Evolutionary conservation across 805 yeast genomes (phyloP).

Genomic region (Candida verbasci): DNA sequence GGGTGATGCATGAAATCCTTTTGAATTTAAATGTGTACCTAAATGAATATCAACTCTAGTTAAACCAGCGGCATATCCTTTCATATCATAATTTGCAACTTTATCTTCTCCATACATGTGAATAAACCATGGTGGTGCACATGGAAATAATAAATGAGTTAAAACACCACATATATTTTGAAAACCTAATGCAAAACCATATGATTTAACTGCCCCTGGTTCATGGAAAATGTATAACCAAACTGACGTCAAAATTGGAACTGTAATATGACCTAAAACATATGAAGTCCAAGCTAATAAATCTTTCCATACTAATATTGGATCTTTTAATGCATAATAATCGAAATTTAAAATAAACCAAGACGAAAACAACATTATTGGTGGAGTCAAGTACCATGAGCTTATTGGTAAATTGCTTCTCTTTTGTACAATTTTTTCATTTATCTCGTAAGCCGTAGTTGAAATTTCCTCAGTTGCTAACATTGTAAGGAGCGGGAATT

Average conservation of each 20-base stretch:
- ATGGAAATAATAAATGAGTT: constrained; percentile 62
- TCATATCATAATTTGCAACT: constrained; percentile 53
- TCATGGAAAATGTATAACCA: constrained; percentile 65
- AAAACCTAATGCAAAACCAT: constrained; percentile 52
- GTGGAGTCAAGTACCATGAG: constrained; percentile 53
- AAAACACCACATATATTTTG: constrained; percentile 60
- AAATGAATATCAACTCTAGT: constrained; percentile 58
- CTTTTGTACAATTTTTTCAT: constrained; percentile 1
- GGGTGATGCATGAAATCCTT: constrained; percentile 64
- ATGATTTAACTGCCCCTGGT: constrained; percentile 55
- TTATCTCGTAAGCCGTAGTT: not conserved
- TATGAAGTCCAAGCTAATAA: constrained; percentile 58
- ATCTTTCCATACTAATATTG: constrained; percentile 45
- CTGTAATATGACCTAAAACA: constrained; percentile 59
- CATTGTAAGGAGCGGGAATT: not conserved
- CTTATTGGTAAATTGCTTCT: constrained; percentile 2
- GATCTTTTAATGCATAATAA: constrained; percentile 39
- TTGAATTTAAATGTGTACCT: constrained; percentile 51
- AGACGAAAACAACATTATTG: constrained; percentile 37
- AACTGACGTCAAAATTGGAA: constrained; percentile 58
- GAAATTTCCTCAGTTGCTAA: constrained; percentile 2
- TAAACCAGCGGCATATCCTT: constrained; percentile 76
- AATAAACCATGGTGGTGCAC: constrained; percentile 75
- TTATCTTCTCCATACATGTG: constrained; percentile 56
- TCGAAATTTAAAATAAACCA: constrained; percentile 50